A percentile compares a stretch with the other conserved stretches of the same genome.
phyloP scores from a whole-genome alignment of 208 protist species.

The Plasmodiophora brassicae region DNA sequence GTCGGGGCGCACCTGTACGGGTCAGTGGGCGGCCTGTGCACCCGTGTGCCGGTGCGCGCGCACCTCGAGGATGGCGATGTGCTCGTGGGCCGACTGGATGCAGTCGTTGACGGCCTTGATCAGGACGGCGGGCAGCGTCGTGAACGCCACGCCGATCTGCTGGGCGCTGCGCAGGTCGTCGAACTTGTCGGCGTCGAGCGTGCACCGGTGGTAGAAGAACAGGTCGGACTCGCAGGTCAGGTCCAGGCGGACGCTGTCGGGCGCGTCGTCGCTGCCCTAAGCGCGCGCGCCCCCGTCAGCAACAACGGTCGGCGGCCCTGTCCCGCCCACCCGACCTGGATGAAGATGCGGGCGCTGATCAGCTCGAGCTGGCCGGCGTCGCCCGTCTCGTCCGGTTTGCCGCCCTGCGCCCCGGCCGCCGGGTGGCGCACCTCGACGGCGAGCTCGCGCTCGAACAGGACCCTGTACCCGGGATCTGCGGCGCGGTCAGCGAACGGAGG shows the following conservation, averaged over 20 bases:
- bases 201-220: not conserved
- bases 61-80: not conserved
- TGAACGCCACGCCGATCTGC: not conserved
- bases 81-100: not conserved
- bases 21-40: not conserved
- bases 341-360: not conserved
- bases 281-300: not conserved
- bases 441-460: not conserved
- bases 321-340: not conserved
- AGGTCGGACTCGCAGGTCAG: not conserved
- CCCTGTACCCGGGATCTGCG: too few species aligned
- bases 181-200: not conserved
- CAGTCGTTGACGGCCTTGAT: not conserved
- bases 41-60: not conserved
- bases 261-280: not conserved
- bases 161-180: not conserved
- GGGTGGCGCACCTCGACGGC: slow-evolving; percentile 4
- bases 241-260: not conserved
- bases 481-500: too few species aligned
- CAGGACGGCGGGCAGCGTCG: not conserved
- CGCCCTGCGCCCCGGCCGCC: too few species aligned
- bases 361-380: not conserved
- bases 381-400: not conserved
- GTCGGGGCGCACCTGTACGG: not conserved
- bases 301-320: not conserved